Conservation (phyloP, 2,329 filamentous ascomycete species). For the Hypoxylon sp. region DNA sequence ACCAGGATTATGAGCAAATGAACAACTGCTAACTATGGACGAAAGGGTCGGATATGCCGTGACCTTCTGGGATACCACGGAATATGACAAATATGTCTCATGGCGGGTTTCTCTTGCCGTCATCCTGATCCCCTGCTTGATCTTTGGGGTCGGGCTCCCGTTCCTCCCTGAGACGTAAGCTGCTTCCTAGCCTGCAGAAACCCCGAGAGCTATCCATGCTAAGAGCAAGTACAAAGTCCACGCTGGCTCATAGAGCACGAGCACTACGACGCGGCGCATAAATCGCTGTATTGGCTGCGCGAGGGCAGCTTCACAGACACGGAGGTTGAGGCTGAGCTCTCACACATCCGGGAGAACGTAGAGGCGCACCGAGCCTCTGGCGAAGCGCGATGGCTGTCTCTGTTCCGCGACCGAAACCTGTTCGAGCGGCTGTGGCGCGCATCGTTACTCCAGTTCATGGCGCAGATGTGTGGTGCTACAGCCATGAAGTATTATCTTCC, state of each 20-base stretch:
- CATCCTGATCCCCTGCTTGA: conserved; percentile 63
- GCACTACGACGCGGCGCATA: conserved; percentile 57
- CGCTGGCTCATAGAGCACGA: conserved; percentile 69
- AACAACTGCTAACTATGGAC: conserved; percentile 18
- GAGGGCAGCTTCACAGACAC: conserved; percentile 56
- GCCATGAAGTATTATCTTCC: conserved; percentile 73
- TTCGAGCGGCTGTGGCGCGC: conserved; percentile 68
- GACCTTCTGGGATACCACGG: conserved; percentile 63
- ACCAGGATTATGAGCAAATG: not conserved
- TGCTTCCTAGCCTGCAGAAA: not conserved
- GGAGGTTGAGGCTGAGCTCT: conserved; percentile 58
- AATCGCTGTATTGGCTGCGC: conserved; percentile 62
- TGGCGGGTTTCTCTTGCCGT: conserved; percentile 66
- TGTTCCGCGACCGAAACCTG: conserved; percentile 63
- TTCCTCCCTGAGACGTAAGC: conserved; percentile 67
- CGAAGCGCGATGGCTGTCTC: conserved; percentile 56
- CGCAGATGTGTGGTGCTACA: conserved; percentile 69
- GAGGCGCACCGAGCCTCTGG: conserved; percentile 54
- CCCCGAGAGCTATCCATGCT: not conserved
- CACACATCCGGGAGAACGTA: conserved; percentile 61
- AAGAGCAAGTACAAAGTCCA: conserved; percentile 54
- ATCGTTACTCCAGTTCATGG: conserved; percentile 69
- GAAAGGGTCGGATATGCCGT: conserved; percentile 67
- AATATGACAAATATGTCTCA: conserved; percentile 61
- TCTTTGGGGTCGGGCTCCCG: conserved; percentile 64